Evolutionary conservation across 495 filamentous ascomycete species (phyloP).

Genomic region (Hyaloscypha variabilis): DNA sequence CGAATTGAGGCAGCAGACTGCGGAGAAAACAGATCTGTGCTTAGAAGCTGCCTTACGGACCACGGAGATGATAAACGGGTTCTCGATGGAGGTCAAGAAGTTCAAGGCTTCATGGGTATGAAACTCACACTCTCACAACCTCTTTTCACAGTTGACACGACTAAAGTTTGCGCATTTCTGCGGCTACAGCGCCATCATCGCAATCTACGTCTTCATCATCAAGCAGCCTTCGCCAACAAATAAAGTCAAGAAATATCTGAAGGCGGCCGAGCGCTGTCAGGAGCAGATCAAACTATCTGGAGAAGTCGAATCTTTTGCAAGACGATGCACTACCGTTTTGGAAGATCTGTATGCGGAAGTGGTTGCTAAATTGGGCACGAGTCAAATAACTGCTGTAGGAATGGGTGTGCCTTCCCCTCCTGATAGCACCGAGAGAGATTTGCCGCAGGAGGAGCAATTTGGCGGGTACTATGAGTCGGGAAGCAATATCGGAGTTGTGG

Average conservation of each 20-base stretch:
- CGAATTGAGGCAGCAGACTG: background rate
- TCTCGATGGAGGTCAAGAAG: constrained; percentile 26
- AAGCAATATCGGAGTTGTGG: background rate
- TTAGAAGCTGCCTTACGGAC: constrained; percentile 1
- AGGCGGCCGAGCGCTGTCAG: constrained; percentile 35
- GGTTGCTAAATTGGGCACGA: background rate
- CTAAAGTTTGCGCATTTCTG: constrained; percentile 54
- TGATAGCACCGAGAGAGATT: background rate
- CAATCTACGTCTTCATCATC: constrained; percentile 57
- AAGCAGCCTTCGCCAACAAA: constrained; percentile 38
- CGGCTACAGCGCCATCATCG: constrained; percentile 56
- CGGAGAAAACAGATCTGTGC: constrained; percentile 7
- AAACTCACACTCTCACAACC: background rate
- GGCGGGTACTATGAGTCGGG: background rate
- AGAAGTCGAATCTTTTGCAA: constrained; percentile 32
- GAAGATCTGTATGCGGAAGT: constrained; percentile 48
- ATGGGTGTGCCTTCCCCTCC: background rate
- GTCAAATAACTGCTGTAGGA: background rate
- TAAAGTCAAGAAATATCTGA: constrained; percentile 29
- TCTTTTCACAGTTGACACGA: background rate
- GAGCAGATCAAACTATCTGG: constrained; percentile 32
- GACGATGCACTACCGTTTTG: constrained; percentile 43
- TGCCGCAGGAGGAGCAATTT: background rate
- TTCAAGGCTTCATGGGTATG: constrained; percentile 17
- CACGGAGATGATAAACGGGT: constrained; percentile 44